A percentile compares a stretch with the other conserved stretches of the same genome.
phyloP scores from a whole-genome alignment of 148 eudicot genomes.

The Spergularia bocconei region DNA sequence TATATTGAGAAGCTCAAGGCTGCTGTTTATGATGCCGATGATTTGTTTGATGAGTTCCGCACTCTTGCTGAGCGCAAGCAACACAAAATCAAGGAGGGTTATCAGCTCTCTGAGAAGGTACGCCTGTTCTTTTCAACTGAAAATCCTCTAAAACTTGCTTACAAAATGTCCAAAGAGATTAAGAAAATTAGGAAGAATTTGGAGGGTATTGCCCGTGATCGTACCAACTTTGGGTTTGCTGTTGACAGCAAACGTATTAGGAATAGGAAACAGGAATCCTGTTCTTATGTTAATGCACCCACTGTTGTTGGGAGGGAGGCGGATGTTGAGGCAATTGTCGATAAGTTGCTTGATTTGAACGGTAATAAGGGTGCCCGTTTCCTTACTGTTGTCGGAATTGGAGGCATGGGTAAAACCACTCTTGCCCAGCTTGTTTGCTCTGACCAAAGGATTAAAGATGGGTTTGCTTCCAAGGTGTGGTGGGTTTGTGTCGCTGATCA shows the following conservation, averaged over 20 bases:
- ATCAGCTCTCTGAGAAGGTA: not conserved
- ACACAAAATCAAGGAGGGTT: not conserved
- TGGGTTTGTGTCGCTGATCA: slow-evolving; percentile 30
- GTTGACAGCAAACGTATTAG: slow-evolving; percentile 4
- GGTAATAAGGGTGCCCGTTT: not conserved
- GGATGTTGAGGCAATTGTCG: not conserved
- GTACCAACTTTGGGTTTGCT: not conserved
- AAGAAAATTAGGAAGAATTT: slow-evolving; percentile 7
- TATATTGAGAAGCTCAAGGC: slow-evolving; percentile 11
- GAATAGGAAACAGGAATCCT: not conserved
- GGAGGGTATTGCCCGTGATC: not conserved
- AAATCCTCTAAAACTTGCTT: not conserved
- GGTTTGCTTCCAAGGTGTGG: not conserved
- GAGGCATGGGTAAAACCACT: slow-evolving; percentile 31
- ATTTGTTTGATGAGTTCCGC: slow-evolving; percentile 2
- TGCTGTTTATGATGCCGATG: slow-evolving; percentile 19
- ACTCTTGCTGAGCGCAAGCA: not conserved
- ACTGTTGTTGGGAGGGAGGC: slow-evolving; percentile 14
- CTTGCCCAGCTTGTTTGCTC: slow-evolving; percentile 23
- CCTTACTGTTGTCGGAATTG: slow-evolving; percentile 23
- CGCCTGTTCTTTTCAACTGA: not conserved
- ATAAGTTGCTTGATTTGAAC: not conserved
- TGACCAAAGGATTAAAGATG: not conserved
- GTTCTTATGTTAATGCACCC: slow-evolving; percentile 2
- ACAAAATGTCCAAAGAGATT: not conserved